phyloP scores from a whole-genome alignment of 1,284 basidiomycete genomes.

The Cystobasidiaceae sp. region DNA sequence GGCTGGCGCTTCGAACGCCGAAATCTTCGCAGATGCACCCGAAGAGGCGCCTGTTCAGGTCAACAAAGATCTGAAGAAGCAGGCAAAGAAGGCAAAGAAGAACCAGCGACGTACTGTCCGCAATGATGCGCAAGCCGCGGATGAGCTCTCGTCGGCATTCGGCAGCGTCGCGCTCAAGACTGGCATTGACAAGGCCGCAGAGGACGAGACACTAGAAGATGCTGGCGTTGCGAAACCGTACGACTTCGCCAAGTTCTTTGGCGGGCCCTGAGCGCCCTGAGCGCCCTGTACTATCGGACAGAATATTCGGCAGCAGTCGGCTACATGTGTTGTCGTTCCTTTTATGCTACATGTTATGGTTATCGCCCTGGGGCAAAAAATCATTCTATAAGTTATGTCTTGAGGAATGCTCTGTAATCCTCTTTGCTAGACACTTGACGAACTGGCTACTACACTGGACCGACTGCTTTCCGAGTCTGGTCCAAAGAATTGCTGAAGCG shows the following conservation, averaged over 20 bases:
- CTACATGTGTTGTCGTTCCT: not conserved
- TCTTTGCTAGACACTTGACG: not conserved
- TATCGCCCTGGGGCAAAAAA: not conserved
- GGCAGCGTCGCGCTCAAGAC: constrained; percentile 1
- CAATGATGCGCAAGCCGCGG: constrained; percentile 10
- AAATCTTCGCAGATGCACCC: constrained; percentile 33
- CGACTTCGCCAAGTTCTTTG: constrained; percentile 37
- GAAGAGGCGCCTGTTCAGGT: constrained; percentile 36
- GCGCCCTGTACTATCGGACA: too few relatives aligned
- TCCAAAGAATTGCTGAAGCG: constrained; percentile 6
- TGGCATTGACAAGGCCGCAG: constrained; percentile 1
- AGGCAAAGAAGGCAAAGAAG: constrained; percentile 43
- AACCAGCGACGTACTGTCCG: constrained; percentile 29
- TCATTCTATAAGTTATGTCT: too few relatives aligned
- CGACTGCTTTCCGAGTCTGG: not conserved
- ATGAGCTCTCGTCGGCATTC: constrained; percentile 3
- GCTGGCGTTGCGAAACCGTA: constrained; percentile 29
- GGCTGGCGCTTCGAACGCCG: constrained; percentile 28
- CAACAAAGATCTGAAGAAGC: constrained; percentile 41
- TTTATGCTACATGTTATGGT: not conserved
- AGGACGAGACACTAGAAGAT: not conserved
- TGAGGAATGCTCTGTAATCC: too few relatives aligned
- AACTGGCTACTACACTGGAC: not conserved
- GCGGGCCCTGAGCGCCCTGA: constrained; percentile 21
- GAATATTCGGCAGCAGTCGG: not conserved